These are phyloP conservation scores for Globisporangium nunn DNA, from an alignment of 352 stramenopile species.

Conservation along the genomic window DNA sequence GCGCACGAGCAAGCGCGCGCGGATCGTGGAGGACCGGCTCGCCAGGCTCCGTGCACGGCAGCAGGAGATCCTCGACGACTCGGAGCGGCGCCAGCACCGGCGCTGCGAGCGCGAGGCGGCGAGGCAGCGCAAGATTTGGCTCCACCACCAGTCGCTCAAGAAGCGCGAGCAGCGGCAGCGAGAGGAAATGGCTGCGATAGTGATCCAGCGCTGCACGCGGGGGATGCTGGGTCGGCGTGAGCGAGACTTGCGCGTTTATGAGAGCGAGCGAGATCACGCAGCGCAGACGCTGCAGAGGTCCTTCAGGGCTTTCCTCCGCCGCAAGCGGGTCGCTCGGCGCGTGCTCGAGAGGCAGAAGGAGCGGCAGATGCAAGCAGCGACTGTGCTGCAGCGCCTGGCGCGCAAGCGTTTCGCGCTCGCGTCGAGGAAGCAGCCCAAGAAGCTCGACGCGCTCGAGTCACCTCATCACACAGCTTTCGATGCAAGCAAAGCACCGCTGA, in stretches of 20 bases:
- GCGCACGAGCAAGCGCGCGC: conserved; percentile 34
- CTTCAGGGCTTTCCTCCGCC: conserved; percentile 23
- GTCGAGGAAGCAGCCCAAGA: conserved; percentile 7
- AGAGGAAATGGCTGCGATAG: conserved; percentile 28
- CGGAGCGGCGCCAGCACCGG: conserved; percentile 28
- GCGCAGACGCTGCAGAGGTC: conserved; percentile 25
- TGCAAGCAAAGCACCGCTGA: background rate
- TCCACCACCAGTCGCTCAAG: conserved; percentile 40
- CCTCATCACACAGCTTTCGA: background rate
- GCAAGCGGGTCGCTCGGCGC: conserved; percentile 15
- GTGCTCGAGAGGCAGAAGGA: conserved; percentile 17
- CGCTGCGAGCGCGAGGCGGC: conserved; percentile 31
- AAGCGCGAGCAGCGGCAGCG: conserved; percentile 28
- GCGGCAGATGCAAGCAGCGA: conserved; percentile 29
- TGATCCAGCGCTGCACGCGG: conserved; percentile 34
- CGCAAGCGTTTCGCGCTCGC: conserved; percentile 15
- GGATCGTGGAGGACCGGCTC: conserved; percentile 39
- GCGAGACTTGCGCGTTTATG: conserved; percentile 1
- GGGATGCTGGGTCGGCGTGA: conserved; percentile 25
- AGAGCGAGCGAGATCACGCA: conserved; percentile 18
- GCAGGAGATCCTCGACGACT: conserved; percentile 30
- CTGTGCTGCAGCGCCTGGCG: conserved; percentile 38
- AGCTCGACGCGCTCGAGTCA: conserved; percentile 1
- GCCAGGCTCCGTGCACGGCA: conserved; percentile 38
- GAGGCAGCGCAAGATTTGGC: conserved; percentile 40